Conservation (phyloP, 2,329 filamentous ascomycete genomes). For the Remersonia thermophila region DNA sequence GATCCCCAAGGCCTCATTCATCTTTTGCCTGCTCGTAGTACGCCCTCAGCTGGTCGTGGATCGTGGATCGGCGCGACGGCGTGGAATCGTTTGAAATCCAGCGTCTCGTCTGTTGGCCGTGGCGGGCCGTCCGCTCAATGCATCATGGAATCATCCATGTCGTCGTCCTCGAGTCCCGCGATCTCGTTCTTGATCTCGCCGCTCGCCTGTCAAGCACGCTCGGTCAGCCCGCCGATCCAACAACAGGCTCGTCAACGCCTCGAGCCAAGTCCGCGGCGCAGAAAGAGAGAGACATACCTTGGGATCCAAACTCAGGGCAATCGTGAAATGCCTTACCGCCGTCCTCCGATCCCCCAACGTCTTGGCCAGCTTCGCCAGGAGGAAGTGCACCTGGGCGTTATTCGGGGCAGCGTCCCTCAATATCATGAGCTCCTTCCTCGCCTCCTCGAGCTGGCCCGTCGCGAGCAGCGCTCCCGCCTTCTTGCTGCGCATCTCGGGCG, state of each 20-base stretch:
- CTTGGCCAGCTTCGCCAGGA: constrained; percentile 76
- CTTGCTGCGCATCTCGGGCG: constrained; percentile 78
- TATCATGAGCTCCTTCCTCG: constrained; percentile 72
- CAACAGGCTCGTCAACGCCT: too few relatives aligned
- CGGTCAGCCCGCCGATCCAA: constrained; percentile 15
- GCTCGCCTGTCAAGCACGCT: constrained; percentile 51
- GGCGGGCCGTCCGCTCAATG: too few relatives aligned
- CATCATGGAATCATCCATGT: constrained; percentile 56
- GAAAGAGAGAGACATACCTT: constrained; percentile 59
- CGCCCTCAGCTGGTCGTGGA: too few relatives aligned
- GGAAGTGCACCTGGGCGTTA: constrained; percentile 90
- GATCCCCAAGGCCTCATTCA: too few relatives aligned
- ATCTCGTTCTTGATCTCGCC: constrained; percentile 94
- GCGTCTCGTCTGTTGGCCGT: too few relatives aligned
- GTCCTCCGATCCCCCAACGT: constrained; percentile 57
- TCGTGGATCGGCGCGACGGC: too few relatives aligned
- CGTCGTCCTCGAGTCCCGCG: constrained; percentile 75
- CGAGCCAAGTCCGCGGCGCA: too few relatives aligned
- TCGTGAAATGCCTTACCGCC: constrained; percentile 90
- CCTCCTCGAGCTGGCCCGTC: constrained; percentile 55
- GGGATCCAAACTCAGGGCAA: constrained; percentile 87
- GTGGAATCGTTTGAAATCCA: too few relatives aligned
- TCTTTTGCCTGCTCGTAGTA: too few relatives aligned
- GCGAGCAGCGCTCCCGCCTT: constrained; percentile 80
- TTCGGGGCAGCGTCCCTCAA: constrained; percentile 86